Evolutionary conservation across 2,329 filamentous ascomycete genomes (phyloP), one percentile per base, ranked within the genome.

Genomic region (Pseudogymnoascus sp.): DNA sequence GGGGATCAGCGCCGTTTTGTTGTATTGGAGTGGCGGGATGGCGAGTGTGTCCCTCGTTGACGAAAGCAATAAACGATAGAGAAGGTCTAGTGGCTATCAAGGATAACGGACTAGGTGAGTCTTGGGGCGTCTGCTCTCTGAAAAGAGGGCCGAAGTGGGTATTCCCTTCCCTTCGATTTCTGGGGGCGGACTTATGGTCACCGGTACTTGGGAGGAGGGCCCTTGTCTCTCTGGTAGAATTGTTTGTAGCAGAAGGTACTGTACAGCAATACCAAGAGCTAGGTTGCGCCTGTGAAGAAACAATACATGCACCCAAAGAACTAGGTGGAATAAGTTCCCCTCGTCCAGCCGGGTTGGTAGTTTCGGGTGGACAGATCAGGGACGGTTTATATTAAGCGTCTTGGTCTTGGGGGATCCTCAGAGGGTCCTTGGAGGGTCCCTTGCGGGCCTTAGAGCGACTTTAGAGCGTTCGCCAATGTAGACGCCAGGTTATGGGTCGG

Each of bases 1-100:
- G 48, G 48, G 27, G 13, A 58, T 13, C 48, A 12, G 13, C 48
- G 48, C 48, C 48, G 48, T 35, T 58, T 58, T 58, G 33, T 58
- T 58, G 33, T 31, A 58, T 15, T 58, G 48, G 25, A 35, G 48
- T 58, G 27, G 48, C 33, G 48, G 27, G 48, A 58, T 58, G 27
- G 48, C 48, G 48, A 58, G 27, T 31, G 48, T 9, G 39, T 41
- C 6, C 39, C 10, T 21, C 17, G 39, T 42, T 25, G 17, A 42
- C 39, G 39, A 42, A 17, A 42, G 39, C 27, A n/a, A 33, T 58
- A 58, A 58, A 58, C 27, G 48, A 58, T 58, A 35, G 48, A n/a
- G 48, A 58, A 58, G 25, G 13, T 25, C 48, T 33, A 58, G 48
- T 58, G 48, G 48, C 48, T 58, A 58, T 58, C 48, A 58, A 58